A percentile compares a stretch with the other conserved stretches of the same genome.
phyloP scores from a whole-genome alignment of 352 stramenopile genomes.

The Globisporangium alternatum region DNA sequence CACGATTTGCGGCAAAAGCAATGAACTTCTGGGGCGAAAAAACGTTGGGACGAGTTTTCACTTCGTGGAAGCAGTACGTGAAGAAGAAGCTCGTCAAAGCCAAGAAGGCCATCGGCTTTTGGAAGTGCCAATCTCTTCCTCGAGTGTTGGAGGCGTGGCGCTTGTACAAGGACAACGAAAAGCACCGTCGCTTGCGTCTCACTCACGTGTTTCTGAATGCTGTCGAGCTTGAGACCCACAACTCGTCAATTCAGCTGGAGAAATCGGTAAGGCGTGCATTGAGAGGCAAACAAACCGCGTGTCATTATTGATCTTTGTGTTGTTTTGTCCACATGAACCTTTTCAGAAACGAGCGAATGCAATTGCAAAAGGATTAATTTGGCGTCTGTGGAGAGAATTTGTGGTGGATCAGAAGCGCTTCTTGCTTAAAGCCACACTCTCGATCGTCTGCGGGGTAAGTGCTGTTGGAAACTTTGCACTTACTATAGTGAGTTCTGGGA shows the following conservation, averaged over 20 bases:
- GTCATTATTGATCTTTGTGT: background rate
- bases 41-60: conserved; percentile 42
- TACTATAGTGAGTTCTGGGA: background rate
- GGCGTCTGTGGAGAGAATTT: conserved; percentile 53
- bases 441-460: conserved; percentile 64
- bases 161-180: conserved; percentile 23
- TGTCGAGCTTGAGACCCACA: conserved; percentile 62
- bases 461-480: no score
- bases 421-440: conserved; percentile 62
- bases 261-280: conserved; percentile 26
- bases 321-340: background rate
- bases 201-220: conserved; percentile 61
- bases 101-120: conserved; percentile 65
- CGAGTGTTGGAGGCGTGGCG: conserved; percentile 57
- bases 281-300: background rate
- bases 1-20: conserved; percentile 39
- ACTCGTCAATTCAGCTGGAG: conserved; percentile 53
- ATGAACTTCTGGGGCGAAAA: conserved; percentile 63
- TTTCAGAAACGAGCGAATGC: conserved; percentile 42
- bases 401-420: conserved; percentile 60
- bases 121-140: conserved; percentile 63
- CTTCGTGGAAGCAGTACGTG: conserved; percentile 39
- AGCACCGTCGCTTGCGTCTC: conserved; percentile 33
- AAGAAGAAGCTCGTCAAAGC: conserved; percentile 36
- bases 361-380: conserved; percentile 39